These are phyloP conservation scores for Phellinidium pouzarii DNA, from an alignment of 1,284 basidiomycete genomes.

Conservation along the genomic window DNA sequence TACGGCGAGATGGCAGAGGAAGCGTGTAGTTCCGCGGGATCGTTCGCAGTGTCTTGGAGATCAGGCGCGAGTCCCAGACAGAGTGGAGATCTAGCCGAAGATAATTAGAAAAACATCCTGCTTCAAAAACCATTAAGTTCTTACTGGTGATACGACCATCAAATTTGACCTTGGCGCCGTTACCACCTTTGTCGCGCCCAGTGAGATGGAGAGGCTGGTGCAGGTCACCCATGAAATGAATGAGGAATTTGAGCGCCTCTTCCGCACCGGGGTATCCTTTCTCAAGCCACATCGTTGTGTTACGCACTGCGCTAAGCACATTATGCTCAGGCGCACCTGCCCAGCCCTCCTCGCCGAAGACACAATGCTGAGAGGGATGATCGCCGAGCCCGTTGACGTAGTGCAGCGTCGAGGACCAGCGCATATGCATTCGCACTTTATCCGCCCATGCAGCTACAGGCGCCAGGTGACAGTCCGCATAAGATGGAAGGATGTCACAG, in stretches of 20 bases:
- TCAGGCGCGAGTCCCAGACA: conserved; percentile 79
- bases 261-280: conserved; percentile 33
- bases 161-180: conserved; percentile 66
- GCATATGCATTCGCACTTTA: conserved; percentile 44
- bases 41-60: conserved; percentile 74
- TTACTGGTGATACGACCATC: conserved; percentile 61
- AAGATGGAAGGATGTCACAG: conserved; percentile 60
- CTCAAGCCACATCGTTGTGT: conserved; percentile 33
- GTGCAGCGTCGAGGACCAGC: conserved; percentile 67
- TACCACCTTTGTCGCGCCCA: conserved; percentile 80
- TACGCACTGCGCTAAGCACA: conserved; percentile 69
- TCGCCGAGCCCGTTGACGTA: conserved; percentile 73
- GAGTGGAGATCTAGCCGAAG: conserved; percentile 64
- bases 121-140: background rate
- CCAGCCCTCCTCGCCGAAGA: conserved; percentile 82
- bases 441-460: conserved; percentile 88
- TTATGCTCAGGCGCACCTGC: conserved; percentile 58
- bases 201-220: conserved; percentile 89
- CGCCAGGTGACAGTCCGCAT: conserved; percentile 66
- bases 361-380: conserved; percentile 68
- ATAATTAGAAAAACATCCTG: background rate
- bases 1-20: conserved; percentile 54
- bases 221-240: conserved; percentile 88
- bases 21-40: conserved; percentile 69
- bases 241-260: conserved; percentile 81